Evolutionary conservation across 371 early-diverging fungal species (phyloP).

Genomic region (Syncephalastrum contaminatum): DNA sequence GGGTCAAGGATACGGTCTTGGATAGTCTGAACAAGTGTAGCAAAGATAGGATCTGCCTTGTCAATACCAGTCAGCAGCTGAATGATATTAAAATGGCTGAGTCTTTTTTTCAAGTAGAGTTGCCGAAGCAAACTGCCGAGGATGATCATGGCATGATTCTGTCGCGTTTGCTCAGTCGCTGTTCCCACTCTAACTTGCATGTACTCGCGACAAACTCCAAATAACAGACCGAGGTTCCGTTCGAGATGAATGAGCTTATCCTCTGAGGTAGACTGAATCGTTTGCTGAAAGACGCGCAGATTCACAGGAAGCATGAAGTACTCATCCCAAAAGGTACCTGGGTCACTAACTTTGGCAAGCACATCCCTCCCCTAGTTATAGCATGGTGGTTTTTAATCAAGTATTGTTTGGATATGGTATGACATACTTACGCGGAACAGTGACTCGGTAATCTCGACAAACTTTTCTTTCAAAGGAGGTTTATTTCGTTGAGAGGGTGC

Average conservation of each 20-base stretch:
- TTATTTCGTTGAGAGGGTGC: slow-evolving; percentile 2
- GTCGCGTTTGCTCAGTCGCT: slow-evolving; percentile 25
- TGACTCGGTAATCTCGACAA: slow-evolving; percentile 49
- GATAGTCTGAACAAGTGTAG: slow-evolving; percentile 33
- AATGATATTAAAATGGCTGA: slow-evolving; percentile 56
- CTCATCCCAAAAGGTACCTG: slow-evolving; percentile 49
- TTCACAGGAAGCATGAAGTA: slow-evolving; percentile 50
- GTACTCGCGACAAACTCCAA: slow-evolving; percentile 29
- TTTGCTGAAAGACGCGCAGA: slow-evolving; percentile 25
- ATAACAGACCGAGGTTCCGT: slow-evolving; percentile 36
- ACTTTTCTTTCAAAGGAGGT: slow-evolving; percentile 51
- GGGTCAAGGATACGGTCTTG: slow-evolving; percentile 22
- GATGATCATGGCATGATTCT: slow-evolving; percentile 28
- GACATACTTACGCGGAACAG: slow-evolving; percentile 39
- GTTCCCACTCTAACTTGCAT: slow-evolving; percentile 3
- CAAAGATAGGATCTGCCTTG: slow-evolving; percentile 50
- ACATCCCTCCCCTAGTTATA: slow-evolving; percentile 33
- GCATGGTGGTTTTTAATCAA: neutral
- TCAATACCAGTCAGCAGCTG: slow-evolving; percentile 51
- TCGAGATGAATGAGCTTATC: slow-evolving; percentile 40
- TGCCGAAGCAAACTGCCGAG: slow-evolving; percentile 46
- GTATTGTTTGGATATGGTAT: too few species aligned
- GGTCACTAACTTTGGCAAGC: slow-evolving; percentile 22
- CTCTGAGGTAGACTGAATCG: slow-evolving; percentile 38
- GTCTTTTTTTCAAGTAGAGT: slow-evolving; percentile 49